phyloP scores from a whole-genome alignment of 208 protist genomes.

The Strigomonas galati region DNA sequence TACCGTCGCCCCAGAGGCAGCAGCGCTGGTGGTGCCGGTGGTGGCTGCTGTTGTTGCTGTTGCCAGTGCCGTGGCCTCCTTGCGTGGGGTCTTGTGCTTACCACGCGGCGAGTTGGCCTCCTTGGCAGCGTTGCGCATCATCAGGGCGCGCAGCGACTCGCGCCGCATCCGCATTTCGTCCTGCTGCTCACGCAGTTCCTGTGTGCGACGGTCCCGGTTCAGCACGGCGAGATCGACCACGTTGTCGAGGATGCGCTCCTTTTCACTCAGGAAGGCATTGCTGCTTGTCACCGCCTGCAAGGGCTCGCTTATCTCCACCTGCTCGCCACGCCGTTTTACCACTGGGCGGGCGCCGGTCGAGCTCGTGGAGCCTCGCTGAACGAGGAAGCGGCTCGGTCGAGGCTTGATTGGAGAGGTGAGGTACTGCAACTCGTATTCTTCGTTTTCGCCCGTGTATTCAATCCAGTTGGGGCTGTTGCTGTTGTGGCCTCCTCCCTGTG shows the following conservation, averaged over 20 bases:
- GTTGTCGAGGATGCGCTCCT: conserved; percentile 1
- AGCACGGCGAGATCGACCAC: conserved; percentile 7
- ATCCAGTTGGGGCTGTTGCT: neutral
- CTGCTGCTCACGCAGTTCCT: neutral
- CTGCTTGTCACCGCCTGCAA: neutral
- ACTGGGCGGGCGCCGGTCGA: neutral
- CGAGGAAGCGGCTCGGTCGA: conserved; percentile 8
- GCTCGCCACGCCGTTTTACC: neutral
- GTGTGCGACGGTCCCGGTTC: neutral
- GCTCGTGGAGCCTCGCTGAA: neutral
- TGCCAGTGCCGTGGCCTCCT: neutral
- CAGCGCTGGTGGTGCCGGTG: too few species aligned
- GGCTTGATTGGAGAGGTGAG: conserved; percentile 18
- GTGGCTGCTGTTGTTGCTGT: too few species aligned
- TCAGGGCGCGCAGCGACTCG: neutral
- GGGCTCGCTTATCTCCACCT: too few species aligned
- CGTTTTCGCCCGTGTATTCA: conserved; percentile 4
- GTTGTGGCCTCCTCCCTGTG: neutral
- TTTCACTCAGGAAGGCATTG: neutral
- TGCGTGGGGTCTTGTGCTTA: neutral
- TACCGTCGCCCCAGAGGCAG: too few species aligned
- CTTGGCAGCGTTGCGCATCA: conserved; percentile 9
- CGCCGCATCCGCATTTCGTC: neutral
- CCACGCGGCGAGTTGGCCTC: neutral
- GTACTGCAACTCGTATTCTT: conserved; percentile 21